phyloP scores from a whole-genome alignment of 768 basidiomycete species.

The Serendipita sp. region DNA sequence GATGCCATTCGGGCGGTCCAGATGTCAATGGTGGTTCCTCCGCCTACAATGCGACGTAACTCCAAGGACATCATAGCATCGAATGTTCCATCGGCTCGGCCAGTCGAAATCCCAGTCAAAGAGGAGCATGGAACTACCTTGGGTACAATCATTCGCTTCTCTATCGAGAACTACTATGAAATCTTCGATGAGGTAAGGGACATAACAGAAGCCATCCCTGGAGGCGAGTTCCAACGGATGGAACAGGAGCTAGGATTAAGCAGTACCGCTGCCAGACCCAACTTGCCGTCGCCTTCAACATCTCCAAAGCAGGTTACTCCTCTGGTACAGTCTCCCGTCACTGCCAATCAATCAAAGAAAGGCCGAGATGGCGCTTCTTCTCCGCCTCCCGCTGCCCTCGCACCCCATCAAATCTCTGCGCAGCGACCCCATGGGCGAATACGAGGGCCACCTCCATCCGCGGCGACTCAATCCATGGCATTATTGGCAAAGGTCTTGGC shows the following conservation, averaged over 20 bases:
- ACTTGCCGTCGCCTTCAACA: slow-evolving; percentile 10
- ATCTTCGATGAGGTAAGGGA: slow-evolving; percentile 72
- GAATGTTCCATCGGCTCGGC: background rate
- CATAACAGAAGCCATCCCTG: slow-evolving; percentile 37
- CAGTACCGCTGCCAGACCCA: background rate
- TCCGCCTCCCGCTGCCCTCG: slow-evolving; percentile 15
- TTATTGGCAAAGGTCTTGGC: background rate
- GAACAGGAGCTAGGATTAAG: background rate
- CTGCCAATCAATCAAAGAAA: slow-evolving; percentile 7
- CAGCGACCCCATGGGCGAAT: background rate
- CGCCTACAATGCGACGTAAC: background rate
- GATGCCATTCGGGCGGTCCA: slow-evolving; percentile 53
- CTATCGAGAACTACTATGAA: slow-evolving; percentile 72
- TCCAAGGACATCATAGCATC: slow-evolving; percentile 1
- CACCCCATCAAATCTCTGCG: background rate
- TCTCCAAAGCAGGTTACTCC: slow-evolving; percentile 8
- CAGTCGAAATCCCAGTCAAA: background rate
- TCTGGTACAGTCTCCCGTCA: slow-evolving; percentile 18
- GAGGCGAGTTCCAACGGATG: background rate
- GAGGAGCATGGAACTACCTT: slow-evolving; percentile 33
- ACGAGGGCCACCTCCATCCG: background rate
- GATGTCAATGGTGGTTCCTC: slow-evolving; percentile 41
- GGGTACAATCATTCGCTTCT: slow-evolving; percentile 55
- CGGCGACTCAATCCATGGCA: background rate
- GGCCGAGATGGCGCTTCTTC: too few species aligned